Percentiles rank a stretch among this genome's conserved stretches.
Evolutionary conservation across 768 basidiomycete genomes (phyloP).

Genomic region (Suillus spraguei): DNA sequence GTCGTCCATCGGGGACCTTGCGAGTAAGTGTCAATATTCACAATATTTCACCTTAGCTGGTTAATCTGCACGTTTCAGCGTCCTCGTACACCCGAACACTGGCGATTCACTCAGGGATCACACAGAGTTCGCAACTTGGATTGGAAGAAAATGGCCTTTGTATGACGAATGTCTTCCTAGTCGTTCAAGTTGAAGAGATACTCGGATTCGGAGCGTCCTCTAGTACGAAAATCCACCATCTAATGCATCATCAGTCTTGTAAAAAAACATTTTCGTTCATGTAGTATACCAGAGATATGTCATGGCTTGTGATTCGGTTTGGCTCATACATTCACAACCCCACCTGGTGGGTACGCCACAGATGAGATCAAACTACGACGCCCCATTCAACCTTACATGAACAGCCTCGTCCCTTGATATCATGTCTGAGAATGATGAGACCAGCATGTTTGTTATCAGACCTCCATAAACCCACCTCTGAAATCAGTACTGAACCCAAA

Average conservation of each 20-base stretch:
- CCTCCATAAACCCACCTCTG: background rate
- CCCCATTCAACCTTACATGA: too few relatives aligned
- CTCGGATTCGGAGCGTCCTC: background rate
- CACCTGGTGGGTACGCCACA: too few relatives aligned
- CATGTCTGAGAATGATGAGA: too few relatives aligned
- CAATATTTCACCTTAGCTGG: background rate
- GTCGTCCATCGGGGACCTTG: conserved; percentile 68
- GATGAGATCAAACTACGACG: too few relatives aligned
- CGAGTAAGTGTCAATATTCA: conserved; percentile 51
- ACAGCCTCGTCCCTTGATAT: too few relatives aligned
- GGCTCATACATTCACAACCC: background rate
- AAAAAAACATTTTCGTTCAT: too few relatives aligned
- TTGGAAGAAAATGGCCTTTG: conserved; percentile 63
- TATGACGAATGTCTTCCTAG: conserved; percentile 39
- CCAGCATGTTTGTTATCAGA: too few relatives aligned
- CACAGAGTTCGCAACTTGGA: conserved; percentile 66
- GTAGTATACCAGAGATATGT: background rate
- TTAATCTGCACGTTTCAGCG: conserved; percentile 32
- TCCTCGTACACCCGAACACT: conserved; percentile 75
- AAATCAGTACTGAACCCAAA: background rate
- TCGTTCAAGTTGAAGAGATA: background rate
- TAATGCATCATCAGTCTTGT: background rate
- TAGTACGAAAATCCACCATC: background rate
- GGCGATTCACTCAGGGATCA: conserved; percentile 58
- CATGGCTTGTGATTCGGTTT: background rate